Base-by-base conservation (phyloP, 2,329 filamentous ascomycete genomes). In the Sporothrix mexicana region DNA sequence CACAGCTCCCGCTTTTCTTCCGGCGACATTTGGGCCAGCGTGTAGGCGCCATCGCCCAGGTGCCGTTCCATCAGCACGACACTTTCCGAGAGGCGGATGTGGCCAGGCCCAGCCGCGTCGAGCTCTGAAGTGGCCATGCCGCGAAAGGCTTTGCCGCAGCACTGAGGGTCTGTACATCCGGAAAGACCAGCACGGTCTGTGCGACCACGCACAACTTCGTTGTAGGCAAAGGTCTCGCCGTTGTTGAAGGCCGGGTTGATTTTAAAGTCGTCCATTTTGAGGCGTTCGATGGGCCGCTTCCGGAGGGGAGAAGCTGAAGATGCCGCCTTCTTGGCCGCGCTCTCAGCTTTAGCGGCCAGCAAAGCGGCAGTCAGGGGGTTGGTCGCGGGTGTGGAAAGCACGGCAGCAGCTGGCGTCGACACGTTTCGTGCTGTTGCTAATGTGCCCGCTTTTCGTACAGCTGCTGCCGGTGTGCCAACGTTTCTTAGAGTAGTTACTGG, bases 181-280 rank as follows among this genome's bases (percentile, higher is more conserved):
- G 89, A 86, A 10, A 97, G 84, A 74, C 88, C 91, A 68, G 90
- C 88, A 49, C 93, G 90, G 55, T 92, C 88, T 10, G 89, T 87
- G 75, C 87, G 91, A 71, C 88, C 88, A 70, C 94, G 90, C 15
- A 97, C 87, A 0, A 94, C 91, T 73, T 95, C 92, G 1, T 87
- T 84, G 79, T 90, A 97, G 12, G 93, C 93, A 80, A 89, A 93
- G 71, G 90, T 87, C 59, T 90, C 84, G 1, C 93, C 92, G 57
- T 91, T 86, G 75, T 95, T 95, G 76, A 85, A 87, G 4, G 84
- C 83, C 0, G 93, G 91, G 75, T 97, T 97, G 77, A 96, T 85
- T 79, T 91, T 95, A 84, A 97, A 98, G 80, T 97, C 91, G 13
- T 89, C 87, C 0, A 92, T 83, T 15, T 83, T 83, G 13, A 97